Conservation (phyloP, 2,329 filamentous ascomycete genomes). For the Talaromyces albobiverticillius region DNA sequence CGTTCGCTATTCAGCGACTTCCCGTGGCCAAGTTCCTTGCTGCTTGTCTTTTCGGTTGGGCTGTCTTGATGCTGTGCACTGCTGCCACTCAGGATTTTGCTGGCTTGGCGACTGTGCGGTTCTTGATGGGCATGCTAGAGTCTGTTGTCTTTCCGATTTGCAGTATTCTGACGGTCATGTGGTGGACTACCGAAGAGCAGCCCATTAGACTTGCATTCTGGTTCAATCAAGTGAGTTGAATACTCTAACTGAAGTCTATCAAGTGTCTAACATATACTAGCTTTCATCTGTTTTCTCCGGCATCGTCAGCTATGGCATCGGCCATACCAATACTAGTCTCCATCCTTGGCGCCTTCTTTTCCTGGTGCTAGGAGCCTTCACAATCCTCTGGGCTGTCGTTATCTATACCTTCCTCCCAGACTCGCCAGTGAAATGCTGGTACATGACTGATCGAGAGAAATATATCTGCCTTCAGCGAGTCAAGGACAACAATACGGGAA, state of each 20-base stretch:
- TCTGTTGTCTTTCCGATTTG: constrained; percentile 9
- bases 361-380: constrained; percentile 21
- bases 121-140: constrained; percentile 13
- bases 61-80: constrained; percentile 7
- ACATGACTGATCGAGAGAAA: constrained; percentile 20
- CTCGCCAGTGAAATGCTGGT: constrained; percentile 20
- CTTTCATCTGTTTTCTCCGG: constrained; percentile 31
- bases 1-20: constrained; percentile 8
- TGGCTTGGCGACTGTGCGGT: constrained; percentile 9
- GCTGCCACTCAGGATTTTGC: constrained; percentile 8
- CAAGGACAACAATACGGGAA: constrained; percentile 23
- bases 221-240: constrained; percentile 11
- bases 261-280: constrained; percentile 15
- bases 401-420: constrained; percentile 21
- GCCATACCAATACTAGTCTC: constrained; percentile 26
- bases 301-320: constrained; percentile 33
- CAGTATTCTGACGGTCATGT: constrained; percentile 13
- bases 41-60: constrained; percentile 10
- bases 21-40: constrained; percentile 11
- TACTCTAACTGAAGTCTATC: constrained; percentile 16
- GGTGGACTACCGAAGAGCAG: constrained; percentile 12
- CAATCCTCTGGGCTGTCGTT: constrained; percentile 19
- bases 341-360: constrained; percentile 22
- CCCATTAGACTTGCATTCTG: constrained; percentile 11
- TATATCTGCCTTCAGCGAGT: constrained; percentile 23